Evolutionary conservation across 1,139 yeast species (phyloP).

Genomic region (Zygoascus sp.): DNA sequence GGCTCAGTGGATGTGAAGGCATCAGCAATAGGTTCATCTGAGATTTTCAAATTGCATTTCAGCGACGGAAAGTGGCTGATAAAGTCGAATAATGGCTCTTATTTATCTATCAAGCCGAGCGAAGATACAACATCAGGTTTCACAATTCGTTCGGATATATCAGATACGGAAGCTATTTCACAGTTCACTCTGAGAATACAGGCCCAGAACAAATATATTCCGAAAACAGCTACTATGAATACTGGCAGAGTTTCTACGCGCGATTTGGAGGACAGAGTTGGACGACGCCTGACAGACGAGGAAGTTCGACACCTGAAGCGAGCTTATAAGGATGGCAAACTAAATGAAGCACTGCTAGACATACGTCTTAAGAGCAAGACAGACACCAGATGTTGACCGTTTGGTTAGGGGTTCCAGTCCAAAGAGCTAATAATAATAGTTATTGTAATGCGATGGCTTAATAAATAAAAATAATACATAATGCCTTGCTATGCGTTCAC

Average conservation of each 20-base stretch:
- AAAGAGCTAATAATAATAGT: not conserved
- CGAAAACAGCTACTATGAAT: slow-evolving; percentile 20
- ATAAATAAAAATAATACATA: not conserved
- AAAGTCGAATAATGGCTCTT: slow-evolving; percentile 20
- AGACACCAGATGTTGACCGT: slow-evolving; percentile 36
- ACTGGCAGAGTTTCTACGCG: slow-evolving; percentile 25
- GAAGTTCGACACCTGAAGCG: slow-evolving; percentile 31
- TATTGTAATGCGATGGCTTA: not conserved
- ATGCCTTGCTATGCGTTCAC: slow-evolving; percentile 22
- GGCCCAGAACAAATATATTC: slow-evolving; percentile 23
- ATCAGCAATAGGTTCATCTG: slow-evolving; percentile 39
- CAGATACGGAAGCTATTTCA: slow-evolving; percentile 9
- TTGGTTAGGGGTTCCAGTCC: not conserved
- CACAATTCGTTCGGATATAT: slow-evolving; percentile 6
- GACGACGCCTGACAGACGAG: slow-evolving; percentile 32
- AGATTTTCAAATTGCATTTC: slow-evolving; percentile 32
- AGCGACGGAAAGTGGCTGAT: slow-evolving; percentile 26
- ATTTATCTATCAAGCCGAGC: slow-evolving; percentile 16
- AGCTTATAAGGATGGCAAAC: slow-evolving; percentile 38
- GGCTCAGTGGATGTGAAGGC: slow-evolving; percentile 32
- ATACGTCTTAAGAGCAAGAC: slow-evolving; percentile 36
- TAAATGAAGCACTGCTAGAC: slow-evolving; percentile 43
- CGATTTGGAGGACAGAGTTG: slow-evolving; percentile 30
- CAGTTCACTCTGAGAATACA: slow-evolving; percentile 23
- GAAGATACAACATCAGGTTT: not conserved